Conservation (phyloP, 129 eudicot species). For the Ambrosia artemisiifolia region DNA sequence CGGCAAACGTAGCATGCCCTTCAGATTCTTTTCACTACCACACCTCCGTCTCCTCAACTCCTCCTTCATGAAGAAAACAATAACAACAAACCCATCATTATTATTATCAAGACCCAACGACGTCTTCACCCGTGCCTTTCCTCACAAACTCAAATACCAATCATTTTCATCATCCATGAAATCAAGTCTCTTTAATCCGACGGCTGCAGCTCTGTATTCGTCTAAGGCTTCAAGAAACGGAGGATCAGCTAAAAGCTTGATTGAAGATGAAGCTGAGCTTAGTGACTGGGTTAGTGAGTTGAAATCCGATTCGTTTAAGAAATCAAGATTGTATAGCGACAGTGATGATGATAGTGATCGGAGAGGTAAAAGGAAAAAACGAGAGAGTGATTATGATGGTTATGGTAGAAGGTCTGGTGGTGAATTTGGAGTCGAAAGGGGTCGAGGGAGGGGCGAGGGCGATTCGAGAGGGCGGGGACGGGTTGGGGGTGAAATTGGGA, state of each 20-base stretch:
- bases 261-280: constrained; percentile 89
- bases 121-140: constrained; percentile 55
- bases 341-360: constrained; percentile 27
- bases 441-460: constrained; percentile 15
- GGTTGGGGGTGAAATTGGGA: constrained; percentile 23
- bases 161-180: constrained; percentile 15
- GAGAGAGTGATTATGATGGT: constrained; percentile 39
- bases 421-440: constrained; percentile 1
- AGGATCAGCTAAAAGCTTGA: constrained; percentile 55
- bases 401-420: constrained; percentile 23
- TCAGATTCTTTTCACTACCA: constrained; percentile 35
- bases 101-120: constrained; percentile 21
- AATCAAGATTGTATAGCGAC: constrained; percentile 43
- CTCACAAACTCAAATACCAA: constrained; percentile 64
- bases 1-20: constrained; percentile 45
- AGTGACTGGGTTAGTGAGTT: constrained; percentile 88
- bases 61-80: constrained; percentile 32
- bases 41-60: constrained; percentile 47
- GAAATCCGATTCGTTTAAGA: constrained; percentile 50
- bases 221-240: constrained; percentile 25
- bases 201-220: no score
- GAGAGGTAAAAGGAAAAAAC: constrained; percentile 45
- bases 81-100: constrained; percentile 13
- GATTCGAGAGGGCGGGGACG: constrained; percentile 17
- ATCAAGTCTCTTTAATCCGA: no score